Percentiles rank a stretch among this genome's conserved stretches.
Evolutionary conservation across 192 early-diverging fungal species (phyloP).

Genomic region (Mortierella hygrophila): DNA sequence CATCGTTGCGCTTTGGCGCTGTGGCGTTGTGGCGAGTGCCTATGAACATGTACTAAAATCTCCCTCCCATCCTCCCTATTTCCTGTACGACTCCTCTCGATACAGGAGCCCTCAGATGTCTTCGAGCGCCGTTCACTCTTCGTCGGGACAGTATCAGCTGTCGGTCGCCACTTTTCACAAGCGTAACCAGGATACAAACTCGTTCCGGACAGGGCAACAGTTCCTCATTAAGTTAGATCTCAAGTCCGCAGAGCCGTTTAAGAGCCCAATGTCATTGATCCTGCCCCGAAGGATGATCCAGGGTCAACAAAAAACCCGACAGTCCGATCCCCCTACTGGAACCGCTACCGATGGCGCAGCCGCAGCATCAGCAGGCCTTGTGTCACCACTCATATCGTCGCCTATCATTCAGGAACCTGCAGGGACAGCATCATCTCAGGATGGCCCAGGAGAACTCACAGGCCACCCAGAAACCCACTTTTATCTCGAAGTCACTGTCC

Average conservation of each 20-base stretch:
- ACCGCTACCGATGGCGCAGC: background rate
- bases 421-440: constrained; percentile 10
- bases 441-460: background rate
- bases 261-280: constrained; percentile 48
- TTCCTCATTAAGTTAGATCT: constrained; percentile 51
- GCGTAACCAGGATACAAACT: constrained; percentile 52
- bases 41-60: background rate
- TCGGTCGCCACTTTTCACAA: constrained; percentile 51
- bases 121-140: background rate
- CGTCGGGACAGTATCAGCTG: constrained; percentile 42
- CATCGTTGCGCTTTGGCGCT: background rate
- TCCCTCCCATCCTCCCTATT: background rate
- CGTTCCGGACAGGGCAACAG: constrained; percentile 50
- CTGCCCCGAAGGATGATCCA: constrained; percentile 44
- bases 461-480: constrained; percentile 36
- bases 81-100: background rate
- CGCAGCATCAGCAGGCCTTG: background rate
- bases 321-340: constrained; percentile 13
- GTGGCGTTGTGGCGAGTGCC: background rate
- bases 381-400: background rate
- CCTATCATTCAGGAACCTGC: constrained; percentile 5
- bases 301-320: constrained; percentile 43
- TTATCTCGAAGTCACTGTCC: constrained; percentile 45
- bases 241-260: constrained; percentile 33
- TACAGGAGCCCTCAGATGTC: constrained; percentile 26